Evolutionary conservation across 257 asterid species (phyloP).

Genomic region (Fraxinus pennsylvanica): DNA sequence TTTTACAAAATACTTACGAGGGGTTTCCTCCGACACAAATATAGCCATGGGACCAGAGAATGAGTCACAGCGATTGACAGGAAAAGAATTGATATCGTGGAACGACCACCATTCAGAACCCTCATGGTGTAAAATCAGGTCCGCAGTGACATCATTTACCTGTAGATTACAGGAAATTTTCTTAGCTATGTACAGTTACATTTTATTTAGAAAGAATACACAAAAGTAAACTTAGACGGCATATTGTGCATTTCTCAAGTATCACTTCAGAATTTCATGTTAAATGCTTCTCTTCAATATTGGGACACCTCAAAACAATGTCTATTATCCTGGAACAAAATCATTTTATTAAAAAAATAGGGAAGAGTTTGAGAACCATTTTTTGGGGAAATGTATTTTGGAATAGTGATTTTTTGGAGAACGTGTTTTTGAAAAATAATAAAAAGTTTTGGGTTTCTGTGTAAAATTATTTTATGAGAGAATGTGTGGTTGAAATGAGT

Average conservation of each 20-base stretch:
- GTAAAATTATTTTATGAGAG: too few species aligned
- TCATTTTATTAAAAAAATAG: background rate
- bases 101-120: slow-evolving; percentile 90
- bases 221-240: background rate
- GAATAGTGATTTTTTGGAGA: too few species aligned
- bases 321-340: background rate
- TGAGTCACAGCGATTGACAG: slow-evolving; percentile 62
- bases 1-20: slow-evolving; percentile 59
- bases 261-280: background rate
- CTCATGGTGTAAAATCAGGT: slow-evolving; percentile 68
- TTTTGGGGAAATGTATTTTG: too few species aligned
- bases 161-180: slow-evolving; percentile 30
- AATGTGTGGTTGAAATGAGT: too few species aligned
- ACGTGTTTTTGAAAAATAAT: too few species aligned
- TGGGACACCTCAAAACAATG: background rate
- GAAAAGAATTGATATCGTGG: slow-evolving; percentile 57
- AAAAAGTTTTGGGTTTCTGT: too few species aligned
- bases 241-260: background rate
- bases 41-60: slow-evolving; percentile 92
- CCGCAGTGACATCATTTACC: slow-evolving; percentile 78
- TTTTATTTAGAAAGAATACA: background rate
- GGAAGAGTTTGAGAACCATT: too few species aligned
- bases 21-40: slow-evolving; percentile 96
- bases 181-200: slow-evolving; percentile 11
- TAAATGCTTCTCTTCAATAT: background rate